Conservation (phyloP, 257 asterid genomes). For the Ehretia macrophylla region DNA sequence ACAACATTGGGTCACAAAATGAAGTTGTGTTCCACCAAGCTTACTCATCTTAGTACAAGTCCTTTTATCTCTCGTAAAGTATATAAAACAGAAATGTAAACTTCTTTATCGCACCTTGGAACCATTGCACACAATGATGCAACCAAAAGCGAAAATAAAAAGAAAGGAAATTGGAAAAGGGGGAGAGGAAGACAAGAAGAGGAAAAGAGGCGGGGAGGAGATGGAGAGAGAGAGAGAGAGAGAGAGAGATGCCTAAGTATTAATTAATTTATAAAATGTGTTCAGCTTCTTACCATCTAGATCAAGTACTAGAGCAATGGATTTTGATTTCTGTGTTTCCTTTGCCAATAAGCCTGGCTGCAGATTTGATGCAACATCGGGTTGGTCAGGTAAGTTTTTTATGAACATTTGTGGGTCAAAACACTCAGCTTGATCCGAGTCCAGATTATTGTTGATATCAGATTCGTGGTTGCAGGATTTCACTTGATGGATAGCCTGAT, state of each 20-base stretch:
- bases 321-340: constrained; percentile 40
- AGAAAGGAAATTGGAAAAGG: no score
- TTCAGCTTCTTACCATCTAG: constrained; percentile 66
- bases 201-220: background rate
- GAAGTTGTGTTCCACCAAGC: no score
- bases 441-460: constrained; percentile 35
- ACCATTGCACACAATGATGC: no score
- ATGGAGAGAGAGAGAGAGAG: no score
- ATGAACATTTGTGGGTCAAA: constrained; percentile 88
- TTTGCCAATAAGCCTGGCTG: constrained; percentile 36
- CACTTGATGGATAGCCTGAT: constrained; percentile 64
- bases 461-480: constrained; percentile 53
- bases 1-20: no score
- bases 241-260: no score
- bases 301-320: constrained; percentile 80
- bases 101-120: no score
- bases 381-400: constrained; percentile 61
- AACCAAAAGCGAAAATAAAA: no score
- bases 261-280: constrained; percentile 6
- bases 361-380: constrained; percentile 34
- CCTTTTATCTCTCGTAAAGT: no score
- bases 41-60: no score
- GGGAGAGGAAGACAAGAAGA: no score
- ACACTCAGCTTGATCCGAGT: constrained; percentile 59
- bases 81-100: no score